These are phyloP conservation scores for Trichoderma simmonsii DNA, from an alignment of 2,329 filamentous ascomycete genomes.

Conservation along the genomic window DNA sequence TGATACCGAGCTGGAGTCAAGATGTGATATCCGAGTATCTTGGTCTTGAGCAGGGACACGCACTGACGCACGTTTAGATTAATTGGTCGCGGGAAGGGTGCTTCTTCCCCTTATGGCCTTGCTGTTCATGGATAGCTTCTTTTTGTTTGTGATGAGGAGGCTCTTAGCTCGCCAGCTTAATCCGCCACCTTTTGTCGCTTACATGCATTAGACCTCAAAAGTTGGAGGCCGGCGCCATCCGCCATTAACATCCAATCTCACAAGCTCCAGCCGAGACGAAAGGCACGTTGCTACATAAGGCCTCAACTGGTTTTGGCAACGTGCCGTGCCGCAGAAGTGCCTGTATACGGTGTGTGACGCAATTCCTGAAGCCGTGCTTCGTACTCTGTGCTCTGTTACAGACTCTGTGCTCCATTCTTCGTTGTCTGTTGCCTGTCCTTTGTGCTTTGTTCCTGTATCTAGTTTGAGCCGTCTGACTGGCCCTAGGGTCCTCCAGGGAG, in stretches of 20 bases:
- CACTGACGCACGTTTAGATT: neutral
- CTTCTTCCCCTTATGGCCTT: neutral
- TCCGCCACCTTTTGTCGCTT: neutral
- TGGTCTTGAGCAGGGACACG: neutral
- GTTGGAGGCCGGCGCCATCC: neutral
- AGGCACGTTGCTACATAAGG: neutral
- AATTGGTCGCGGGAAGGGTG: neutral
- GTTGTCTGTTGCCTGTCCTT: neutral
- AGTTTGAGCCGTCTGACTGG: neutral
- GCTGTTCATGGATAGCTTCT: neutral
- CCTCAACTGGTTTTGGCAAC: neutral
- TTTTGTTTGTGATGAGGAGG: neutral
- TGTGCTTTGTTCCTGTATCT: neutral
- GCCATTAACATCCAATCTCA: neutral
- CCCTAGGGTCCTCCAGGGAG: neutral
- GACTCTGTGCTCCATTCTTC: neutral
- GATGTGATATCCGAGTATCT: neutral
- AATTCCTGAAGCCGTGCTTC: neutral
- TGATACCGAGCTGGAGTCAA: neutral
- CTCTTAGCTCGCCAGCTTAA: neutral
- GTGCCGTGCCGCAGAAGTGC: neutral
- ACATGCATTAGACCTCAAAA: neutral
- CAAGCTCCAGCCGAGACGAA: neutral
- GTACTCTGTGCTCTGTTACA: too few relatives aligned
- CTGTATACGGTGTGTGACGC: neutral